Conservation (phyloP, 768 basidiomycete genomes). For the Leccinum subgranulosum region DNA sequence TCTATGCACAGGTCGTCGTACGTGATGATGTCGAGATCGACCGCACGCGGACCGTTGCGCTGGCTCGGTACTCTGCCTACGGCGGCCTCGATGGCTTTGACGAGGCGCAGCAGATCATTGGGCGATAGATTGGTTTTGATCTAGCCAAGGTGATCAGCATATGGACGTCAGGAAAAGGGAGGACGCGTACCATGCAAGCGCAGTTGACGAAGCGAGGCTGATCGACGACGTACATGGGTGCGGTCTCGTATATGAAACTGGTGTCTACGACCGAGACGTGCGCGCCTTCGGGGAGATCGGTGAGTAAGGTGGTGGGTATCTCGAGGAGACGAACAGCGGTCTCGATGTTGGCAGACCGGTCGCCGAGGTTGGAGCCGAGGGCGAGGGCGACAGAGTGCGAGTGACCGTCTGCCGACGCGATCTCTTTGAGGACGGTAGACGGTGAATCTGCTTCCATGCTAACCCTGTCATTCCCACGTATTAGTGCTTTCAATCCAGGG, state of each 20-base stretch:
- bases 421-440: background rate
- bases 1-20: constrained; percentile 66
- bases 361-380: constrained; percentile 88
- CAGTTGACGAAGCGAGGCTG: constrained; percentile 90
- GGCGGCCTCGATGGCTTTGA: constrained; percentile 69
- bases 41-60: constrained; percentile 82
- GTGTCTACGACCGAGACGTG: constrained; percentile 58
- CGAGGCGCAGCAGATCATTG: constrained; percentile 48
- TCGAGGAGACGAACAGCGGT: constrained; percentile 72
- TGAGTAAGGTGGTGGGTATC: constrained; percentile 35
- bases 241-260: constrained; percentile 89
- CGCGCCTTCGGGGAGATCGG: constrained; percentile 19
- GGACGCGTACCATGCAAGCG: constrained; percentile 66
- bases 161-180: background rate
- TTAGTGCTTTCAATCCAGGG: no score
- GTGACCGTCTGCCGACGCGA: no score
- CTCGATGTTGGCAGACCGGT: constrained; percentile 80
- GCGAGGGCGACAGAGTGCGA: constrained; percentile 60
- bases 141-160: constrained; percentile 29
- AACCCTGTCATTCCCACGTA: no score
- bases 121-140: constrained; percentile 72
- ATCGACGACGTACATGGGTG: constrained; percentile 93
- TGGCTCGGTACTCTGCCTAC: constrained; percentile 80
- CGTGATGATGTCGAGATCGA: constrained; percentile 86
- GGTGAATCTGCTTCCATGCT: no score